phyloP scores from a whole-genome alignment of 1,139 yeast species.

The Candida anutae region DNA sequence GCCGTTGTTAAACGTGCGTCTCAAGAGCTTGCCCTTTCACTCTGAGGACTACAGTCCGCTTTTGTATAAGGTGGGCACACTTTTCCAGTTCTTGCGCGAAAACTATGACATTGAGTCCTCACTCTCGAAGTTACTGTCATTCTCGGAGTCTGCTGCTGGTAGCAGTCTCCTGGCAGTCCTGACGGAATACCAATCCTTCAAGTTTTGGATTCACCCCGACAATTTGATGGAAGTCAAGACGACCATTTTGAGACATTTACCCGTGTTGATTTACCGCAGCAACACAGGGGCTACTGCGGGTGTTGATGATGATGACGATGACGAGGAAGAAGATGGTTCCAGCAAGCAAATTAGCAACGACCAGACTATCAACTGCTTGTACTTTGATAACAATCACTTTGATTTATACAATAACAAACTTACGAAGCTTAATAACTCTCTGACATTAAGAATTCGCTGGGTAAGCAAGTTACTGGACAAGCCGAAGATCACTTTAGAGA shows the following conservation, averaged over 20 bases:
- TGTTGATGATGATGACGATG: constrained; percentile 19
- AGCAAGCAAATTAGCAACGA: constrained; percentile 34
- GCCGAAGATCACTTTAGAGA: constrained; percentile 74
- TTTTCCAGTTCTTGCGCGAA: constrained; percentile 76
- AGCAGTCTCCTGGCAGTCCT: constrained; percentile 25
- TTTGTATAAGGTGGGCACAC: constrained; percentile 70
- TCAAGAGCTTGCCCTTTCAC: constrained; percentile 84
- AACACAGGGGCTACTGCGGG: constrained; percentile 15
- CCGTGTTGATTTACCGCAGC: constrained; percentile 72
- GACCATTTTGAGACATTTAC: constrained; percentile 83
- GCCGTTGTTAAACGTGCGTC: constrained; percentile 80
- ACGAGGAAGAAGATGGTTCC: constrained; percentile 12
- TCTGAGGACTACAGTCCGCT: constrained; percentile 93
- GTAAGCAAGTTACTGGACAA: constrained; percentile 71
- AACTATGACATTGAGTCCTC: constrained; percentile 40
- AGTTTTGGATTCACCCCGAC: constrained; percentile 95
- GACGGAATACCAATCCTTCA: constrained; percentile 65
- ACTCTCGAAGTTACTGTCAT: constrained; percentile 37
- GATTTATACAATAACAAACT: constrained; percentile 83
- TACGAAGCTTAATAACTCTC: constrained; percentile 58
- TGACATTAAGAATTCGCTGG: constrained; percentile 86
- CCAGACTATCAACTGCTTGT: constrained; percentile 78
- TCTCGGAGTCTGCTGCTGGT: constrained; percentile 29
- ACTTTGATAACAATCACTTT: constrained; percentile 78
- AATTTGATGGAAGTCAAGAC: constrained; percentile 96